Base-by-base conservation (phyloP, 768 basidiomycete species). In the Termitomyces sp. region DNA sequence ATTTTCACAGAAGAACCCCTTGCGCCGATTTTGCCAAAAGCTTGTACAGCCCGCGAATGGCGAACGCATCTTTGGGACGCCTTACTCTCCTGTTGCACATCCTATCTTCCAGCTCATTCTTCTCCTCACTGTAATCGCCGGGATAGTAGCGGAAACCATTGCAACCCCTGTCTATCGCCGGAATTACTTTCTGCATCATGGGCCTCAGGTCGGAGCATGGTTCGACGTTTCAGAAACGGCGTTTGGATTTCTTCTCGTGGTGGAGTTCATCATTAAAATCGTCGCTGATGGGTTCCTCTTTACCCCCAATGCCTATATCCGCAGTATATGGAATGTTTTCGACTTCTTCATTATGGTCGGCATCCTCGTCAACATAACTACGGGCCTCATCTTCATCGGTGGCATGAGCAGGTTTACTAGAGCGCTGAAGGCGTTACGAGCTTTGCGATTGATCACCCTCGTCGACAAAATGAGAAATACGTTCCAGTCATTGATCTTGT, bases 271-370 rank as follows among this genome's bases (percentile, higher is more conserved):
- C 64, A 86, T 97, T 85, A 98, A 98, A 75, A 75, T 95, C 70
- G 77, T 94, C 51, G 96, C 96, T 1, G 96, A 98, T 69, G 96
- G 96, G 0, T 90, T 96, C 72, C 69, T 90, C 15, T 94, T 95
- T 75, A 88, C 91, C 0, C 94, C 94, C 0, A 95, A 95, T 67
- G 94, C 94, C 0, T 98, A 98, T 70, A 72, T 97, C 33, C 88
- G 88, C 32, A 92, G 91, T 63, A 88, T 95, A 8, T 98, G 95
- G 94, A 98, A 98, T 71, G 73, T 89, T 67, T 76, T 98, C 60
- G 96, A 98, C 74, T 88, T 96, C 66, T 71, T 92, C 69, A 89
- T 98, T 70, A 84, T 98, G 77, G 71, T 77, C 38, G 90, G 92
- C 6, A 73, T 96, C 35, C 73, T 94, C 28, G 79, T 90, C 69